Evolutionary conservation across 192 early-diverging fungal species (phyloP), one percentile per base, ranked within the genome.

Genomic region (Coemansia sp.): DNA sequence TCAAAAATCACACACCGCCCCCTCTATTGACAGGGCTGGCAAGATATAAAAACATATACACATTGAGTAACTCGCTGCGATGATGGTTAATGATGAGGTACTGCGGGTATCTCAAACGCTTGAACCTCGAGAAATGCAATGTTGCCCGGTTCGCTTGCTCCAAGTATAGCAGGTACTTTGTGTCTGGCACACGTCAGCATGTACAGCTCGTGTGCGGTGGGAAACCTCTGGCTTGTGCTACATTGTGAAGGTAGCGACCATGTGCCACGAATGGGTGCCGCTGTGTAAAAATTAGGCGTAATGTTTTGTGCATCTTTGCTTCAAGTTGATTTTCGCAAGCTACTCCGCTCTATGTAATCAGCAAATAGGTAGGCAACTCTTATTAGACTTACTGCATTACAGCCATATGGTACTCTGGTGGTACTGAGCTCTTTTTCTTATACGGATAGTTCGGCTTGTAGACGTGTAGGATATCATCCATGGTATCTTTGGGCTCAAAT

Each of bases 351-450:
- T 38, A 38, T 12, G 10, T 1, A 4, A 38, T 38, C 8, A 38
- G 34, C 8, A 38, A 30, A 3, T 12, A 38, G 4, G 34, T 9
- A 1, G 6, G 1, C 8, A 9, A 4, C 10, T 12, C 10, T 38
- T 38, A 38, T 38, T 38, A 27, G 14, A 71, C 71, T 62, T 67
- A 73, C 71, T 21, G 7, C n/a, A 55, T 56, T 4, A 65, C 67
- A 5, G 54, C 61, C 28, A 73, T 24, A 2, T 59, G 64, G 60
- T 67, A 63, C 54, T 73, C 70, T 25, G 76, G 67, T 56, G 67
- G 34, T 14, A 63, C 64, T 25, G 70, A 60, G 27, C 47, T 50
- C n/a, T 71, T 66, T 49, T 79, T 79, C 49, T 66, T 79, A 61
- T 73, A 79, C 7, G 56, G 64, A 44, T 14, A 9, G 1, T 54